Evolutionary conservation across 371 early-diverging fungal genomes (phyloP).

Genomic region (Blakeslea trispora): DNA sequence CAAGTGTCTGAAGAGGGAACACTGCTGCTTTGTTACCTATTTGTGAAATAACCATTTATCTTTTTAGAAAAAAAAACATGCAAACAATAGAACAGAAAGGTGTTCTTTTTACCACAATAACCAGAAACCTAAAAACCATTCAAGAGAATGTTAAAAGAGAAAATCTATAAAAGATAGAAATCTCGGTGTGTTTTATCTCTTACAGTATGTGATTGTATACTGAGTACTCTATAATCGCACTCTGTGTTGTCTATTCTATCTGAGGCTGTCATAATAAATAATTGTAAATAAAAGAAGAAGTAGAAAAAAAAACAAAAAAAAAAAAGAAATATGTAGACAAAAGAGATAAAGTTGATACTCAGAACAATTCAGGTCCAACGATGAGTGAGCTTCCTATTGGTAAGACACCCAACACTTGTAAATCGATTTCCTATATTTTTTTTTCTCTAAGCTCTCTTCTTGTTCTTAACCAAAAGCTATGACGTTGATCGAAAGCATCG

Average conservation of each 20-base stretch:
- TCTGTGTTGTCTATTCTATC: slow-evolving; percentile 1
- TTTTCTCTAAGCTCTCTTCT: too few species aligned
- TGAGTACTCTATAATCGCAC: slow-evolving; percentile 64
- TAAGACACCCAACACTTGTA: too few species aligned
- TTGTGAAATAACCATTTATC: background rate
- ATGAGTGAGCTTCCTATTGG: too few species aligned
- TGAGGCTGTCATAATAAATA: background rate
- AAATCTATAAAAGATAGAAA: background rate
- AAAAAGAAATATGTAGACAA: too few species aligned
- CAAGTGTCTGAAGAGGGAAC: slow-evolving; percentile 88
- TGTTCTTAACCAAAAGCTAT: too few species aligned
- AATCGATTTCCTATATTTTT: too few species aligned
- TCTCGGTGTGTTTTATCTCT: background rate
- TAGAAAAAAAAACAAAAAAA: background rate
- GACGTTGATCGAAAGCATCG: too few species aligned
- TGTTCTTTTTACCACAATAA: slow-evolving; percentile 65
- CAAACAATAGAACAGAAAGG: background rate
- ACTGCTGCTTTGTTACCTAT: slow-evolving; percentile 83
- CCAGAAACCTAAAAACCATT: slow-evolving; percentile 66
- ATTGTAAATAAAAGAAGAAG: background rate
- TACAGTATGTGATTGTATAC: slow-evolving; percentile 92
- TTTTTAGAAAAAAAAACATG: slow-evolving; percentile 8
- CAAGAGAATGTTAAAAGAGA: background rate
- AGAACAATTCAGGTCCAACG: too few species aligned
- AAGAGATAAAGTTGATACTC: too few species aligned